phyloP scores from a whole-genome alignment of 2,329 filamentous ascomycete genomes.

The Pseudocercospora pini-densiflorae region DNA sequence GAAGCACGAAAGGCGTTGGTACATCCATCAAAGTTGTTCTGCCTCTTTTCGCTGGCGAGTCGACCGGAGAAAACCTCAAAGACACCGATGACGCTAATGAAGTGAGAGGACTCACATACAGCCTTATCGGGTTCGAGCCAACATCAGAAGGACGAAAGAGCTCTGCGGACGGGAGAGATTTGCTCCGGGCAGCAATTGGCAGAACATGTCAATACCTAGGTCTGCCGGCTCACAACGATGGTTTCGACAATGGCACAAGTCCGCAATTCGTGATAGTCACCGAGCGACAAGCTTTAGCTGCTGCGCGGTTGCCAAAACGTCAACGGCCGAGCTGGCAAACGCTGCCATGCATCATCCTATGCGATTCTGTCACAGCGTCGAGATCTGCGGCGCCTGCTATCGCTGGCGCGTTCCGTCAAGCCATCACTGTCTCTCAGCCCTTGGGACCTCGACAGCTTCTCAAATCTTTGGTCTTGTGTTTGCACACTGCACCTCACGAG shows the following conservation, averaged over 20 bases:
- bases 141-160: neutral
- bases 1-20: slow-evolving; percentile 37
- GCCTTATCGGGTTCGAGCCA: slow-evolving; percentile 12
- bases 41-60: neutral
- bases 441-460: slow-evolving; percentile 10
- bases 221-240: neutral
- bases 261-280: slow-evolving; percentile 8
- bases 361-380: slow-evolving; percentile 15
- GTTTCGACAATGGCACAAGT: neutral
- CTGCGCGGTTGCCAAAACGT: neutral
- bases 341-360: slow-evolving; percentile 11
- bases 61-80: neutral
- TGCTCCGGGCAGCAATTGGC: slow-evolving; percentile 14
- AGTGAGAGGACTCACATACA: slow-evolving; percentile 7
- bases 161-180: neutral
- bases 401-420: slow-evolving; percentile 2
- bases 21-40: slow-evolving; percentile 19
- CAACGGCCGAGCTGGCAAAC: neutral
- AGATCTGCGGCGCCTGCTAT: slow-evolving; percentile 1
- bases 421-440: slow-evolving; percentile 12
- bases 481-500: slow-evolving; percentile 6
- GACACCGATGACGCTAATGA: neutral
- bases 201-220: slow-evolving; percentile 11
- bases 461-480: slow-evolving; percentile 9
- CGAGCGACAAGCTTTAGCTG: slow-evolving; percentile 3